Conservation (phyloP, 768 basidiomycete species). For the Artomyces pyxidatus region DNA sequence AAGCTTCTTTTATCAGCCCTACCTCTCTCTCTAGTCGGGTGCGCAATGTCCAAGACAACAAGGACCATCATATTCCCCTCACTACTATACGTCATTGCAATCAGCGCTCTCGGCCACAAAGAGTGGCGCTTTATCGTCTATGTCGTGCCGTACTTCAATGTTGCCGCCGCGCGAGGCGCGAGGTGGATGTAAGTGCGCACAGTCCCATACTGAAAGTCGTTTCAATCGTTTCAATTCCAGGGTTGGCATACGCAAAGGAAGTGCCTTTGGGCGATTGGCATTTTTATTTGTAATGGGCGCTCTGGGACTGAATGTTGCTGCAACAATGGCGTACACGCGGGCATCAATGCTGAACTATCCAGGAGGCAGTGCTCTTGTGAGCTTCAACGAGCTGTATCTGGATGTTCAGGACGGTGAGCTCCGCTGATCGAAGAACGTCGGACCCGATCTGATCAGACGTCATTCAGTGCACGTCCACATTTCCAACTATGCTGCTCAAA, state of each 20-base stretch:
- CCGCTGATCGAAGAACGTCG: too few species aligned
- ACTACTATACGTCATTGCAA: conserved; percentile 43
- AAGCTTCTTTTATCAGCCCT: conserved; percentile 64
- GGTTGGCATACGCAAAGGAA: conserved; percentile 40
- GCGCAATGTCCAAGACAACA: conserved; percentile 38
- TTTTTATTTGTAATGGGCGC: conserved; percentile 38
- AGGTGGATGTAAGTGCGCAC: conserved; percentile 59
- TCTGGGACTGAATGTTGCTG: conserved; percentile 43
- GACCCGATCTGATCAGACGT: too few species aligned
- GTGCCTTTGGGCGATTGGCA: conserved; percentile 35
- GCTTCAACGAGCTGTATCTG: conserved; percentile 48
- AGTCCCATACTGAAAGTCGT: not conserved
- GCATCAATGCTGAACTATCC: conserved; percentile 81
- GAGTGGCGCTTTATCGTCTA: conserved; percentile 98
- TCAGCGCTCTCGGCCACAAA: conserved; percentile 84
- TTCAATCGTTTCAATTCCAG: conserved; percentile 21
- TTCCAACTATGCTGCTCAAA: conserved; percentile 80
- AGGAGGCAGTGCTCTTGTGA: conserved; percentile 65
- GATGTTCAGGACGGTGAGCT: conserved; percentile 26
- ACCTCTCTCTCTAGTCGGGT: conserved; percentile 53
- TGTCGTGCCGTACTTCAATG: conserved; percentile 71
- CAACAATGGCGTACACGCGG: conserved; percentile 44
- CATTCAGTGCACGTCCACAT: conserved; percentile 67
- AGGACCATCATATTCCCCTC: conserved; percentile 45
- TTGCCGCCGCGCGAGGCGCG: conserved; percentile 65